Conservation (phyloP, 805 yeast genomes). For the Grigorovia humatica region DNA sequence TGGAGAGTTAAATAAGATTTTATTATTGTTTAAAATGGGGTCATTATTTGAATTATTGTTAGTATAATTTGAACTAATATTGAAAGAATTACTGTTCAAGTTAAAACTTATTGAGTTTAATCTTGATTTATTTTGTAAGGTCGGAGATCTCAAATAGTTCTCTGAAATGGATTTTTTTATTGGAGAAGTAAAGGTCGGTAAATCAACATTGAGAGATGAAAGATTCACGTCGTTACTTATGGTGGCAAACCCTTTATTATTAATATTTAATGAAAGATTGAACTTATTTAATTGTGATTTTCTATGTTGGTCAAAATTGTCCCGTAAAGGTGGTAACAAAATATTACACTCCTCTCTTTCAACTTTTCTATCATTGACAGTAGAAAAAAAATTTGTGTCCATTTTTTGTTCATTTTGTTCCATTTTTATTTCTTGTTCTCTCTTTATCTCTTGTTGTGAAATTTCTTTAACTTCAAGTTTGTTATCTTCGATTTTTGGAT, state of each 20-base stretch:
- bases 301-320: too few species aligned
- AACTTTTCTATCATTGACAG: not conserved
- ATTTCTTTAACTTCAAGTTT: not conserved
- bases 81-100: not conserved
- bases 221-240: slow-evolving; percentile 10
- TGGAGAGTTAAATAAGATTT: not conserved
- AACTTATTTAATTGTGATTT: not conserved
- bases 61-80: not conserved
- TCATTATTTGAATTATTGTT: not conserved
- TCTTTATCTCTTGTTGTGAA: not conserved
- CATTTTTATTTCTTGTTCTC: not conserved
- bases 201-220: not conserved
- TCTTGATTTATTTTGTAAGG: not conserved
- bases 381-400: too few species aligned
- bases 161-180: not conserved
- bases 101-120: not conserved
- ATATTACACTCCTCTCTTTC: not conserved
- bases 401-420: not conserved
- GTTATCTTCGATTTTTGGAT: not conserved
- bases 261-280: slow-evolving; percentile 22
- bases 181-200: slow-evolving; percentile 8
- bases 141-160: not conserved
- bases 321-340: not conserved
- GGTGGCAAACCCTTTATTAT: slow-evolving; percentile 25
- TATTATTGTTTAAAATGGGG: not conserved